phyloP scores from a whole-genome alignment of 2,329 filamentous ascomycete species.

The Metarhizium robertsii region DNA sequence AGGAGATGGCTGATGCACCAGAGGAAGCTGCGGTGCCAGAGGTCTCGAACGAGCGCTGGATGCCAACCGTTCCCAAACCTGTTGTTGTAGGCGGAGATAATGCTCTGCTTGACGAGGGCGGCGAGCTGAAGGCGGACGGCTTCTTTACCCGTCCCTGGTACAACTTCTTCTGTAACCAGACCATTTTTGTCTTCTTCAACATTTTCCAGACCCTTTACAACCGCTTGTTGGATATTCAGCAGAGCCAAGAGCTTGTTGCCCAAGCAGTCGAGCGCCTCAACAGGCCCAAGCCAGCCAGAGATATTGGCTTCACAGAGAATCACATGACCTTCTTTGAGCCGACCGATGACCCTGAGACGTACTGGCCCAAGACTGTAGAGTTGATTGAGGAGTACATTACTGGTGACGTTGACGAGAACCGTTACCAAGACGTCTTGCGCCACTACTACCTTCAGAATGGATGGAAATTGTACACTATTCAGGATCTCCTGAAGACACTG shows the following conservation, averaged over 20 bases:
- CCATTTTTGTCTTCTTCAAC: conserved; percentile 89
- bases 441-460: conserved; percentile 86
- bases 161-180: conserved; percentile 86
- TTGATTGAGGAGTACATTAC: conserved; percentile 82
- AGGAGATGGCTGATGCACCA: conserved; percentile 57
- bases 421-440: conserved; percentile 83
- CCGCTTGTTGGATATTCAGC: conserved; percentile 75
- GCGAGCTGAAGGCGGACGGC: conserved; percentile 64
- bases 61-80: conserved; percentile 51
- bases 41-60: conserved; percentile 53
- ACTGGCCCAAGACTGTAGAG: conserved; percentile 77
- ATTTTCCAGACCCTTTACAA: conserved; percentile 88
- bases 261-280: conserved; percentile 66
- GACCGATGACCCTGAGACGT: conserved; percentile 51
- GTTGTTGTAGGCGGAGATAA: conserved; percentile 43
- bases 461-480: conserved; percentile 89
- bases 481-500: conserved; percentile 76
- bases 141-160: conserved; percentile 73
- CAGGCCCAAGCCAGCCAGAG: conserved; percentile 68
- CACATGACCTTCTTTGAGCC: conserved; percentile 67
- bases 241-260: conserved; percentile 62
- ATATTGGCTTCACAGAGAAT: conserved; percentile 77
- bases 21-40: conserved; percentile 53
- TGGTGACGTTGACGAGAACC: conserved; percentile 69
- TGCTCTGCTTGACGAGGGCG: conserved; percentile 47